Conservation (phyloP, 768 basidiomycete species). For the Rhodotorula graminis region DNA sequence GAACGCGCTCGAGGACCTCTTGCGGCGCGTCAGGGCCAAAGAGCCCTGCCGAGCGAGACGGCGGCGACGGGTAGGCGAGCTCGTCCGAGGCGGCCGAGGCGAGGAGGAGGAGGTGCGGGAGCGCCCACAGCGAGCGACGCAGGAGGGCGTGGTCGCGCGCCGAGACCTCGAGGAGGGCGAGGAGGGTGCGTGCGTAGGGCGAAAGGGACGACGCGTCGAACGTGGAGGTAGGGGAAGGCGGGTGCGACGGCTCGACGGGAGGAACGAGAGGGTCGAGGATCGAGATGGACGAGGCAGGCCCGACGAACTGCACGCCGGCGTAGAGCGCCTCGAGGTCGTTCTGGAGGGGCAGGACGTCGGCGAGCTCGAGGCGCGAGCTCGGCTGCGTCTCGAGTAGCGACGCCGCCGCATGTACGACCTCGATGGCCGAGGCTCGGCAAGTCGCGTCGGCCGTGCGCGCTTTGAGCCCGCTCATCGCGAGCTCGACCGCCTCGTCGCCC, state of each 20-base stretch:
- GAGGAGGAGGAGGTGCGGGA: conserved; percentile 66
- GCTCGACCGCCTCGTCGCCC: neutral
- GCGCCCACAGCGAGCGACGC: conserved; percentile 59
- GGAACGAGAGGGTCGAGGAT: conserved; percentile 61
- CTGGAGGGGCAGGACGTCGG: neutral
- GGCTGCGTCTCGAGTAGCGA: conserved; percentile 3
- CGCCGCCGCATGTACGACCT: conserved; percentile 7
- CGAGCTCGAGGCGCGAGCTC: neutral
- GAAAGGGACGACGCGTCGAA: conserved; percentile 4
- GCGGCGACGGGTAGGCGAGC: conserved; percentile 32
- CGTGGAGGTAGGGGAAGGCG: neutral
- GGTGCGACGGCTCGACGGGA: conserved; percentile 43
- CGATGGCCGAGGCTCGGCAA: conserved; percentile 1
- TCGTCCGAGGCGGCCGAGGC: conserved; percentile 43
- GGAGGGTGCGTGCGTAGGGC: conserved; percentile 13
- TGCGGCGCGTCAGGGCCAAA: conserved; percentile 35
- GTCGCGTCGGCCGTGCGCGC: neutral
- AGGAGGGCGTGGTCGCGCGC: conserved; percentile 55
- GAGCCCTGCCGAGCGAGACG: conserved; percentile 14
- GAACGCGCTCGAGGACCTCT: conserved; percentile 30
- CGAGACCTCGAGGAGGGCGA: conserved; percentile 28
- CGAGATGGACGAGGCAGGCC: conserved; percentile 32
- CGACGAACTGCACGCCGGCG: neutral
- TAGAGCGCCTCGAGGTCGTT: neutral
- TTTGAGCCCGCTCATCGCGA: neutral